Conservation (phyloP, 2,329 filamentous ascomycete species). For the Trichoderma sp. region DNA sequence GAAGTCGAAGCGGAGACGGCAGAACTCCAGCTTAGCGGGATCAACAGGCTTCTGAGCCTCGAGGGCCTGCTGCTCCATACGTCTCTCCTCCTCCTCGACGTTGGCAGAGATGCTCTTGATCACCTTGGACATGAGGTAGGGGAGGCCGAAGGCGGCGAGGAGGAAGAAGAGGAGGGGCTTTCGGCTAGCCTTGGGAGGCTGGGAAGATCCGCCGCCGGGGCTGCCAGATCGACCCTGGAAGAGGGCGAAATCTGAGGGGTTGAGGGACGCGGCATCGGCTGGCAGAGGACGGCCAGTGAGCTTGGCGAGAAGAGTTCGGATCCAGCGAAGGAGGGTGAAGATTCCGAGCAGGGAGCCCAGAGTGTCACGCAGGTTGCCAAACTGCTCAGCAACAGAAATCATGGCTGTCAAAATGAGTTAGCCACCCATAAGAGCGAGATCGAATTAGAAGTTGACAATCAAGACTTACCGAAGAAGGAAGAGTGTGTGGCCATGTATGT, state of each 20-base stretch:
- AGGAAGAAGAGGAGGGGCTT: slow-evolving; percentile 97
- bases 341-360: slow-evolving; percentile 92
- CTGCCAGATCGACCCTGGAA: slow-evolving; percentile 69
- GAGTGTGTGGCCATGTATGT: slow-evolving; percentile 99
- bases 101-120: slow-evolving; percentile 80
- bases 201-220: slow-evolving; percentile 59
- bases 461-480: slow-evolving; percentile 83
- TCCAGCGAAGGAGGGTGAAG: slow-evolving; percentile 93
- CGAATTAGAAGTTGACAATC: background rate
- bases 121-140: slow-evolving; percentile 95
- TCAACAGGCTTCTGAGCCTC: slow-evolving; percentile 63
- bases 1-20: slow-evolving; percentile 91
- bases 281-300: slow-evolving; percentile 87
- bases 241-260: slow-evolving; percentile 83
- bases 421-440: background rate
- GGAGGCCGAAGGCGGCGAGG: slow-evolving; percentile 88
- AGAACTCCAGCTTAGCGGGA: slow-evolving; percentile 92
- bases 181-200: slow-evolving; percentile 72
- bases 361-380: slow-evolving; percentile 87
- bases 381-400: slow-evolving; percentile 97
- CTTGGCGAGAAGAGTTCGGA: slow-evolving; percentile 86
- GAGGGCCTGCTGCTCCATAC: slow-evolving; percentile 50
- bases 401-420: slow-evolving; percentile 69
- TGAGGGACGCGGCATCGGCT: slow-evolving; percentile 81
- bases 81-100: slow-evolving; percentile 76